Base-by-base conservation (phyloP, 768 basidiomycete species). In the Mycena crocata region DNA sequence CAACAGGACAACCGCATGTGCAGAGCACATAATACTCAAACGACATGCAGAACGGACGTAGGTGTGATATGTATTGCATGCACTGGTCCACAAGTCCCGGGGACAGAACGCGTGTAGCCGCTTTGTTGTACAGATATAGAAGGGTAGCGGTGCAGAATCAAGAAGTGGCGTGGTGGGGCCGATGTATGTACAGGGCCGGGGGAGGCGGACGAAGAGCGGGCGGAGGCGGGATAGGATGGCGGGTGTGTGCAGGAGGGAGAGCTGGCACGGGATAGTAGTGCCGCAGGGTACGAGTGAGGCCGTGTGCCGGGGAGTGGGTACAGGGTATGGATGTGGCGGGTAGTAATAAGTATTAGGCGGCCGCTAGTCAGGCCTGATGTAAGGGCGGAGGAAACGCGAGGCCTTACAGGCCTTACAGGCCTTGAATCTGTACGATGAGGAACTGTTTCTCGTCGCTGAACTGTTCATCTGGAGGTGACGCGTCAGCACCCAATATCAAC, bases 361-460 rank as follows among this genome's bases (percentile, higher is more conserved):
- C 23, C 31, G 39, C 30, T 23, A 44, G 30, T 9, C 10, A 23
- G n/a, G n/a, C 19, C 24, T 32, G 31, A 37, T 4, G 46, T 30
- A 42, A 14, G 26, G 34, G 31, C 23, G 50, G 40, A n/a, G n/a
- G 30, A 15, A 13, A 37, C 34, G 63, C 55, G 26, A 21, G 44
- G 5, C n/a, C n/a, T n/a, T n/a, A n/a, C n/a, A n/a, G 34, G 40
- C 46, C 10, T 83, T 80, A 95, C 63, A 95, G 86, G 60, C 82
- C 85, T 80, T 94, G 91, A 66, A 95, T 97, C 80, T 98, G 96
- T 32, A 89, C 90, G 71, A 98, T 94, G 73, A 98, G 85, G 83
- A 97, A 98, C 71, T 95, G 94, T 76, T 98, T 98, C 87, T 98
- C 96, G 77, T 98, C 95, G 72, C 89, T 95, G 80, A 97, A 98